phyloP scores from a whole-genome alignment of 169 alveolate species.

The Plasmodium gonderi region DNA sequence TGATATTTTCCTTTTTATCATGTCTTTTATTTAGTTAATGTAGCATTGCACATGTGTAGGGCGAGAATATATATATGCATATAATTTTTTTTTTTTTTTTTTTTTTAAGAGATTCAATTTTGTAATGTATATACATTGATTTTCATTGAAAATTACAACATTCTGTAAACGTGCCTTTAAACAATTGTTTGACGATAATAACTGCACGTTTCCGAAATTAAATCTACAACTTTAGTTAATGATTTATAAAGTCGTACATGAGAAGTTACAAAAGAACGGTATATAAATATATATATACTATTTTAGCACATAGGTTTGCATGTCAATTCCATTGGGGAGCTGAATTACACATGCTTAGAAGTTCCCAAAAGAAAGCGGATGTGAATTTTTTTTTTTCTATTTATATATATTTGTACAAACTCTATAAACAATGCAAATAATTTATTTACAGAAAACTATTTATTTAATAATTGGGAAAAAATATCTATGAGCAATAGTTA shows the following conservation, averaged over 20 bases:
- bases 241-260: neutral
- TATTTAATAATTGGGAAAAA: too few species aligned
- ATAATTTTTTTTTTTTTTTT: neutral
- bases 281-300: too few species aligned
- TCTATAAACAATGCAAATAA: too few species aligned
- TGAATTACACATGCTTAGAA: too few species aligned
- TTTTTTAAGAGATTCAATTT: neutral
- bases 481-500: too few species aligned
- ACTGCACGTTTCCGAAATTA: neutral
- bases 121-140: neutral
- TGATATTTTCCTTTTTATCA: neutral
- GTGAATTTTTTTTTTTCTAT: too few species aligned
- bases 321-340: too few species aligned
- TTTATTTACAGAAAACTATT: too few species aligned
- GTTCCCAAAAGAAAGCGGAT: too few species aligned
- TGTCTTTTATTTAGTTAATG: neutral
- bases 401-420: too few species aligned
- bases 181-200: neutral
- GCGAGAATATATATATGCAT: neutral
- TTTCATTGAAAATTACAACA: neutral
- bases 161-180: neutral
- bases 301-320: too few species aligned
- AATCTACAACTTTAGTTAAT: neutral
- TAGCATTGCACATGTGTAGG: neutral
- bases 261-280: neutral